Evolutionary conservation across 805 yeast genomes (phyloP).

Genomic region (Clavispora phyllophila): DNA sequence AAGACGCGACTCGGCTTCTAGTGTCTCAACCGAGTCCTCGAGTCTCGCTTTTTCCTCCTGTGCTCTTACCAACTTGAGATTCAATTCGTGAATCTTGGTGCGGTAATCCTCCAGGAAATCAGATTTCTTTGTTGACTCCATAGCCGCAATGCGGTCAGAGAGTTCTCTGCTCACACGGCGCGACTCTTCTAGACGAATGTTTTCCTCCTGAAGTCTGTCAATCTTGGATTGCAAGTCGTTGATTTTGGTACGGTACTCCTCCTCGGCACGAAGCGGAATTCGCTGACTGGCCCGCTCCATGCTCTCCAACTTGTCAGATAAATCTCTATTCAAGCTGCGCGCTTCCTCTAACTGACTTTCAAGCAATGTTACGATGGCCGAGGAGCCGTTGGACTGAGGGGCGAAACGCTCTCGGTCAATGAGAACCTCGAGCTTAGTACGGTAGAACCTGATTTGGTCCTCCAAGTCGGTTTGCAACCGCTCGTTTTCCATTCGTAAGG

Average conservation of each 20-base stretch:
- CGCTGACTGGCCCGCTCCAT: slow-evolving; percentile 11
- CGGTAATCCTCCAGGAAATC: background rate
- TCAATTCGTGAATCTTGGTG: background rate
- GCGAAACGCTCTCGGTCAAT: slow-evolving; percentile 11
- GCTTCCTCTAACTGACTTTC: slow-evolving; percentile 33
- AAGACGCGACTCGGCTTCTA: slow-evolving; percentile 27
- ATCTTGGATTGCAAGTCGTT: slow-evolving; percentile 15
- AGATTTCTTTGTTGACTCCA: background rate
- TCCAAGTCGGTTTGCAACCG: slow-evolving; percentile 31
- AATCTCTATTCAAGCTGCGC: slow-evolving; percentile 21
- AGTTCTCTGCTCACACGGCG: background rate
- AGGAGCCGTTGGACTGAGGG: slow-evolving; percentile 1
- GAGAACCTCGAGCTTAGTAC: slow-evolving; percentile 23
- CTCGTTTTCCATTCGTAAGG: slow-evolving; percentile 34
- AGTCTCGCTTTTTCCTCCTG: slow-evolving; percentile 22
- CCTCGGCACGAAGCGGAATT: background rate
- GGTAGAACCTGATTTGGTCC: slow-evolving; percentile 29
- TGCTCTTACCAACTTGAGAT: background rate
- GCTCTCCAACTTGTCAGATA: slow-evolving; percentile 16
- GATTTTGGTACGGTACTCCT: slow-evolving; percentile 8
- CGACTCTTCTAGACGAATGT: slow-evolving; percentile 8
- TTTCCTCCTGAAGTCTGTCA: slow-evolving; percentile 2
- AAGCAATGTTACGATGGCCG: slow-evolving; percentile 18
- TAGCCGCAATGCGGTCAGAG: background rate
- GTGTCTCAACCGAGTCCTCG: slow-evolving; percentile 19